Evolutionary conservation across 108 stramenopile genomes (phyloP), one percentile per base, ranked within the genome.

Genomic region (Cyclotella cryptica): DNA sequence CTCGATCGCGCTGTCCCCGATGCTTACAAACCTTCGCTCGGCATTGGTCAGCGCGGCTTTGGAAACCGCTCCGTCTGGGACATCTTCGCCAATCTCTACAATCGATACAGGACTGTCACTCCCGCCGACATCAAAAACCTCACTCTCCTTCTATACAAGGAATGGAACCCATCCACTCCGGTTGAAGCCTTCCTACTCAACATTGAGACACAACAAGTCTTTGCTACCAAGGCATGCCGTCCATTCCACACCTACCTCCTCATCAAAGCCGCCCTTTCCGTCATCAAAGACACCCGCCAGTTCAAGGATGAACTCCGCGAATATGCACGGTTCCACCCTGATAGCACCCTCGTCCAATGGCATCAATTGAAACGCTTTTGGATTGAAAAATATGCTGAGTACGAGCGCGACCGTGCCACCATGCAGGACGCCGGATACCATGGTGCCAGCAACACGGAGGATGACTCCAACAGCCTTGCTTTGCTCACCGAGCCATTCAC

Each of bases 121-220:
- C 24, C 24, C n/a, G 24, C n/a, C n/a, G 55, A 55, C 55, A 21
- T 26, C 19, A 55, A 24, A 8, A 12, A 55, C 11, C 19, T 55
- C 55, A 21, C n/a, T 8, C 19, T 26, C 55, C n/a, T 22, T 55
- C 22, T 55, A 2, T 55, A 55, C 55, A 55, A 55, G 22, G 22
- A 21, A 12, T 55, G 55, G 55, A 55, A 55, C 24, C 55, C 55
- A 1, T 12, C 22, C 12, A 24, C 24, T 12, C 55, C 55, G 5
- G 24, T 55, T 21, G 55, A 55, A 55, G 24, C 55, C 21, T 55
- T 55, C 24, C 19, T 55, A 3, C 55, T 24, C 55, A 55, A 55
- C 55, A 55, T 55, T 3, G 55, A 55, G 22, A 24, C 19, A n/a
- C 55, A 55, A 24, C 55, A 55, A 55, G 55, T 55, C 55, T 55